Evolutionary conservation across 2,329 filamentous ascomycete genomes (phyloP).

Genomic region (Lasiodiplodia gonubiensis): DNA sequence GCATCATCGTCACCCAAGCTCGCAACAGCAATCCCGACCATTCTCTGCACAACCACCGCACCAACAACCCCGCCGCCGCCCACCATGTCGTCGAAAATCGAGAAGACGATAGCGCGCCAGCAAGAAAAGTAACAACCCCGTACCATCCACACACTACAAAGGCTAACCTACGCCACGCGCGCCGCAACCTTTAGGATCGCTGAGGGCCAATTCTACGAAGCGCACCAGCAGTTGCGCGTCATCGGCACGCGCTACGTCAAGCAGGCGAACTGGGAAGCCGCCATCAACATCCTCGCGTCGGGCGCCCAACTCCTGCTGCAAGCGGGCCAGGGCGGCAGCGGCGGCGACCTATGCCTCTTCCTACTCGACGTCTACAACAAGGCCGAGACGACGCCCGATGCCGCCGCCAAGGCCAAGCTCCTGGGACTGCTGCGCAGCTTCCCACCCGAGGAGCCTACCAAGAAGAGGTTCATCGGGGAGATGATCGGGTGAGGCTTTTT

Average conservation of each 20-base stretch:
- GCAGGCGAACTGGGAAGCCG: constrained; percentile 79
- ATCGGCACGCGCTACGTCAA: constrained; percentile 95
- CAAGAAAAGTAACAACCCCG: constrained; percentile 68
- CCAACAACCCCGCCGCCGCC: not conserved
- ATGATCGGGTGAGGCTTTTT: constrained; percentile 69
- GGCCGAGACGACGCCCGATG: constrained; percentile 77
- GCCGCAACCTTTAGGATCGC: constrained; percentile 65
- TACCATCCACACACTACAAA: not conserved
- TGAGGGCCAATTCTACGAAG: constrained; percentile 95
- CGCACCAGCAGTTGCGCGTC: constrained; percentile 95
- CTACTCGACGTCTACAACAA: constrained; percentile 91
- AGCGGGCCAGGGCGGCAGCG: constrained; percentile 91
- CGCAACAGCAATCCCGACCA: not conserved
- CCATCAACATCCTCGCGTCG: constrained; percentile 82
- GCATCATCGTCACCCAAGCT: constrained; percentile 9
- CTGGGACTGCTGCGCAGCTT: constrained; percentile 83
- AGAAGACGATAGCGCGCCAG: constrained; percentile 75
- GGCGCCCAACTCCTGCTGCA: constrained; percentile 86
- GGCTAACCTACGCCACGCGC: constrained; percentile 31
- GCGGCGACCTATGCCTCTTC: constrained; percentile 86
- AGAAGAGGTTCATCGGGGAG: constrained; percentile 90
- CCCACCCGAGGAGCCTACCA: constrained; percentile 79
- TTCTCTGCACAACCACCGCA: not conserved
- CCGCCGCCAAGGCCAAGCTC: constrained; percentile 73
- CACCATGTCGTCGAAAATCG: constrained; percentile 59